Percentiles rank a stretch among this genome's conserved stretches.
Conservation (phyloP, 164 flowering plant species). For the Amborella trichopoda region DNA sequence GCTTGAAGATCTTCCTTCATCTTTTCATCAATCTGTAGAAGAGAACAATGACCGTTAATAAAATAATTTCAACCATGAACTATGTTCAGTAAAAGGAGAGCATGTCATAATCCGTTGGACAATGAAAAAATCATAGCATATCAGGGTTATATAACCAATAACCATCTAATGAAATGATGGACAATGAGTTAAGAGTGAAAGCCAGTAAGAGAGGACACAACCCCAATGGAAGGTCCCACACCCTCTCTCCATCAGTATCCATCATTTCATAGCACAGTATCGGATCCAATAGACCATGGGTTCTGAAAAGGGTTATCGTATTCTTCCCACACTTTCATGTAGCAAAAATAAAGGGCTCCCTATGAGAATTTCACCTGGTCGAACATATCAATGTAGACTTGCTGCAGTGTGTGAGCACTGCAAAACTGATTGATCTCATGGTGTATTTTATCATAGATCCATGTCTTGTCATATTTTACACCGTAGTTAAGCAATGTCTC, state of each 20-base stretch:
- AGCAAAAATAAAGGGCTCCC: background rate
- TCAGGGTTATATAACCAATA: background rate
- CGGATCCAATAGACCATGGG: background rate
- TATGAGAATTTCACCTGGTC: constrained; percentile 56
- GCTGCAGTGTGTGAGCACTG: constrained; percentile 82
- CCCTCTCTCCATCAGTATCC: background rate
- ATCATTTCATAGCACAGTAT: background rate
- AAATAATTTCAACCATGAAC: background rate
- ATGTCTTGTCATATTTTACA: constrained; percentile 83
- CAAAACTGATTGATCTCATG: constrained; percentile 98
- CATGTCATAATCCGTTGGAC: background rate
- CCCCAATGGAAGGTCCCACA: background rate
- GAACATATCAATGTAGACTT: constrained; percentile 93
- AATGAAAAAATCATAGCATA: background rate
- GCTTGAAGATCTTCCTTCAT: constrained; percentile 94
- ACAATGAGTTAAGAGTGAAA: background rate
- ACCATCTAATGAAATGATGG: background rate
- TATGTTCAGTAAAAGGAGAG: background rate
- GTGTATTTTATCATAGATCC: constrained; percentile 98
- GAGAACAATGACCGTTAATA: background rate
- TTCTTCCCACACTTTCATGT: background rate
- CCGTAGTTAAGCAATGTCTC: constrained; percentile 89
- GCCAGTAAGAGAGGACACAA: background rate
- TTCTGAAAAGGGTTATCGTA: background rate
- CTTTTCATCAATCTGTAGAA: constrained; percentile 84